Evolutionary conservation across 495 filamentous ascomycete genomes (phyloP).

Genomic region (Glutinoglossum americanum): DNA sequence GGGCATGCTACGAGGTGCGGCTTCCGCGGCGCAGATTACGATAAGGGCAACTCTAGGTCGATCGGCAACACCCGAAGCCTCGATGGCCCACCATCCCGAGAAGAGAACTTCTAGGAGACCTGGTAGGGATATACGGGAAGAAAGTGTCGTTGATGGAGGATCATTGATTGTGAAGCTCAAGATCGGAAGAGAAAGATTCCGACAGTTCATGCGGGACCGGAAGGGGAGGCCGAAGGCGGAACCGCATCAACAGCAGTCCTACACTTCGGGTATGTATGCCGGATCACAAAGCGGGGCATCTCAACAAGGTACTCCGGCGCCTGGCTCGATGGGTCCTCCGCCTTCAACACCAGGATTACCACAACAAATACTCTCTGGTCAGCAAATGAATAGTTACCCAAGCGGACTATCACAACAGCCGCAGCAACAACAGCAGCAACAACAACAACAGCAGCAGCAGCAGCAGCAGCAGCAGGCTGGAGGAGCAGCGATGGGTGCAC

Average conservation of each 20-base stretch:
- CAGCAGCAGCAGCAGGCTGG: neutral
- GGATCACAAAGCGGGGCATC: slow-evolving; percentile 30
- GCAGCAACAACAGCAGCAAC: neutral
- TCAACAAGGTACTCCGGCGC: slow-evolving; percentile 27
- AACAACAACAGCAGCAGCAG: neutral
- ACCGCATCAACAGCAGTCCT: slow-evolving; percentile 15
- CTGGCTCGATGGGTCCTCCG: slow-evolving; percentile 39
- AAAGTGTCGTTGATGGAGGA: slow-evolving; percentile 41
- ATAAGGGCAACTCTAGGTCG: slow-evolving; percentile 56
- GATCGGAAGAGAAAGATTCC: slow-evolving; percentile 39
- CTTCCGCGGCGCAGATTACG: slow-evolving; percentile 55
- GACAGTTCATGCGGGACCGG: slow-evolving; percentile 32
- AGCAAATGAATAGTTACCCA: neutral
- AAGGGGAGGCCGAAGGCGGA: slow-evolving; percentile 15
- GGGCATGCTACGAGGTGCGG: slow-evolving; percentile 68
- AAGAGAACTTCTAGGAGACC: slow-evolving; percentile 41
- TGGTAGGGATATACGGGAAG: slow-evolving; percentile 40
- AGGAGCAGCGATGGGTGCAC: neutral
- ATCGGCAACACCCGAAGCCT: slow-evolving; percentile 71
- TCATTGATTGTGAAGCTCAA: slow-evolving; percentile 51
- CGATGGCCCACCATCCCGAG: slow-evolving; percentile 47
- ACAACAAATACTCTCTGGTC: slow-evolving; percentile 5
- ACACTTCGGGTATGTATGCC: slow-evolving; percentile 14
- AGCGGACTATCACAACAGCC: neutral
- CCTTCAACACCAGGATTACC: slow-evolving; percentile 15